phyloP scores from a whole-genome alignment of 1,284 basidiomycete species.

The Pyrrhoderma noxium region DNA sequence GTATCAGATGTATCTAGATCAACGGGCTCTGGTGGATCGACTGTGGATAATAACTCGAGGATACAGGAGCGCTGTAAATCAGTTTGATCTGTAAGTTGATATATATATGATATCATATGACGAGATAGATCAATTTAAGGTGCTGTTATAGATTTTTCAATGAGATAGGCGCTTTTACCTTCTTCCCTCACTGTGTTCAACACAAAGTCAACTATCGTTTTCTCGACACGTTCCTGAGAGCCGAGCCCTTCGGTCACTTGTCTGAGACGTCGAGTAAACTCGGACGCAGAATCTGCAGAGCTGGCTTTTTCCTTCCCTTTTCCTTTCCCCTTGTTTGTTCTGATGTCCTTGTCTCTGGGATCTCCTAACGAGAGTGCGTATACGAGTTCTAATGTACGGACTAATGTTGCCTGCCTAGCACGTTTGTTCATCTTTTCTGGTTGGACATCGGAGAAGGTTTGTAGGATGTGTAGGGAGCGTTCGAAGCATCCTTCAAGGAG shows the following conservation, averaged over 20 bases:
- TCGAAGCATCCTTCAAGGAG: slow-evolving; percentile 10
- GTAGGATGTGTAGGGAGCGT: slow-evolving; percentile 5
- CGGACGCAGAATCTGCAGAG: not conserved
- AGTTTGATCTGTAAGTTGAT: not conserved
- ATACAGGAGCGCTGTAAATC: slow-evolving; percentile 1
- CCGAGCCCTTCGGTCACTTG: slow-evolving; percentile 3
- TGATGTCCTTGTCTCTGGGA: too few relatives aligned
- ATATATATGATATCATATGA: not conserved
- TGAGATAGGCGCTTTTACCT: not conserved
- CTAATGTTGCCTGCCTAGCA: not conserved
- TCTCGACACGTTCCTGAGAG: not conserved
- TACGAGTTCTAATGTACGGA: slow-evolving; percentile 5
- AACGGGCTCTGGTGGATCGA: slow-evolving; percentile 1
- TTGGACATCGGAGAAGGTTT: not conserved
- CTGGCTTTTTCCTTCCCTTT: not conserved
- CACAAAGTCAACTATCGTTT: slow-evolving; percentile 4
- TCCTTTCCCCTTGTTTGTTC: too few relatives aligned
- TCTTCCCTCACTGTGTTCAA: slow-evolving; percentile 3
- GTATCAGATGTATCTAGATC: too few relatives aligned
- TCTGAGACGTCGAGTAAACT: not conserved
- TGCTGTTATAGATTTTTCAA: not conserved
- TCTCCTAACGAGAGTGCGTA: not conserved
- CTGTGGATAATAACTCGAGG: not conserved
- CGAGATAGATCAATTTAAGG: not conserved
- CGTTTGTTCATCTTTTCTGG: not conserved